Conservation (phyloP, 2,329 filamentous ascomycete species). For the Ascomycota sp. region DNA sequence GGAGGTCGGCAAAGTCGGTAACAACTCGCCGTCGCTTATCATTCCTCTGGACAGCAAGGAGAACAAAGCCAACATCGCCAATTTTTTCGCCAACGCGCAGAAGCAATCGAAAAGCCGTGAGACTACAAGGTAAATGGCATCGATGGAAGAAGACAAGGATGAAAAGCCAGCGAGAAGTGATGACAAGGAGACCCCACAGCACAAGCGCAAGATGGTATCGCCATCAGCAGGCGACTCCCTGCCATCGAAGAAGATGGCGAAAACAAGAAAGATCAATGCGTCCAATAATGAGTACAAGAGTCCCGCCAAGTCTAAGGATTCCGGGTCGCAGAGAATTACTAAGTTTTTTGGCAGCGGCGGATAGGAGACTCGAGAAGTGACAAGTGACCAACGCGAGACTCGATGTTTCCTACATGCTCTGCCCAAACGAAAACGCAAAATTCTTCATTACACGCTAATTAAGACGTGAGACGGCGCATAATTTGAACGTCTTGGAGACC, state of each 20-base stretch:
- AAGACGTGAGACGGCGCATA: too few relatives aligned
- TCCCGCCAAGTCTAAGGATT: conserved; percentile 48
- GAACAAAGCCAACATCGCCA: conserved; percentile 85
- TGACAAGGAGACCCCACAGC: background rate
- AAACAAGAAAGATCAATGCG: conserved; percentile 16
- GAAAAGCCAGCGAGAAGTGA: conserved; percentile 1
- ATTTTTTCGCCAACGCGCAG: conserved; percentile 54
- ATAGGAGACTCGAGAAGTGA: conserved; percentile 6
- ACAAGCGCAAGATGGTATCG: conserved; percentile 11
- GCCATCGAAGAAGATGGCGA: conserved; percentile 10
- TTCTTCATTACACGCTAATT: too few relatives aligned
- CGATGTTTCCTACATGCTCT: too few relatives aligned
- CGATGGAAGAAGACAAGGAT: background rate
- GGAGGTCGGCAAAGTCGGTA: conserved; percentile 87
- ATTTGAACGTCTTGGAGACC: too few relatives aligned
- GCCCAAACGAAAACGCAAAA: too few relatives aligned
- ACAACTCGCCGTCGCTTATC: conserved; percentile 68
- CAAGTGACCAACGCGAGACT: background rate
- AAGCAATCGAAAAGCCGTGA: too few relatives aligned
- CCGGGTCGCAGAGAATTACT: conserved; percentile 41
- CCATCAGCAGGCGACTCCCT: conserved; percentile 3
- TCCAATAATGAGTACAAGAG: conserved; percentile 18
- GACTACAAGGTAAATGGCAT: too few relatives aligned
- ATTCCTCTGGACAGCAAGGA: conserved; percentile 66
- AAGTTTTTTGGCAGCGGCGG: conserved; percentile 60